These are phyloP conservation scores for Penicillium sp. DNA, from an alignment of 2,329 filamentous ascomycete species.

Conservation along the genomic window DNA sequence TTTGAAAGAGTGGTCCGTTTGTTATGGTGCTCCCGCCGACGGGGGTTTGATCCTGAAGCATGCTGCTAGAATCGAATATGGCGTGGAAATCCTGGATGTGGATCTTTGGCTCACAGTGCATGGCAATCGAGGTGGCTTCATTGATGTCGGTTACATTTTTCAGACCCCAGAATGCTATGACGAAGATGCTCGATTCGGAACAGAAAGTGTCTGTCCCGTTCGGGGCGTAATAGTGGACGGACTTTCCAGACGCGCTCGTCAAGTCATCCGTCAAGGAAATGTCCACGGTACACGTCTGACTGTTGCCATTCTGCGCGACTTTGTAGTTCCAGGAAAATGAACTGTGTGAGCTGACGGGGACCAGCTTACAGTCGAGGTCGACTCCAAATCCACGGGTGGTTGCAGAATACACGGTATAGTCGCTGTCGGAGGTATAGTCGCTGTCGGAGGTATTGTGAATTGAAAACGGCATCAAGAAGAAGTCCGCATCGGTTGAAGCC, in stretches of 20 bases:
- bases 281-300: slow-evolving; percentile 1
- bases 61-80: slow-evolving; percentile 16
- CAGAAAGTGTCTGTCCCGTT: background rate
- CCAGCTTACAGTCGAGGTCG: slow-evolving; percentile 12
- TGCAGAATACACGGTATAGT: slow-evolving; percentile 10
- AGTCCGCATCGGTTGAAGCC: slow-evolving; percentile 3
- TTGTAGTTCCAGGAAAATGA: background rate
- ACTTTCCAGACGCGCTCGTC: background rate
- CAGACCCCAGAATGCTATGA: background rate
- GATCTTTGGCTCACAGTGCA: slow-evolving; percentile 17
- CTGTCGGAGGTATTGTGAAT: slow-evolving; percentile 9
- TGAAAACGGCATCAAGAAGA: slow-evolving; percentile 11
- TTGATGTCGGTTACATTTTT: background rate
- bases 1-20: slow-evolving; percentile 19
- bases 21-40: slow-evolving; percentile 10
- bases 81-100: slow-evolving; percentile 16
- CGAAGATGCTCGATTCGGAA: slow-evolving; percentile 2
- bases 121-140: background rate
- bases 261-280: background rate
- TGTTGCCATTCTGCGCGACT: background rate
- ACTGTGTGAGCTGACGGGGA: background rate
- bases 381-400: slow-evolving; percentile 12
- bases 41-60: slow-evolving; percentile 10
- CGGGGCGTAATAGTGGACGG: background rate
- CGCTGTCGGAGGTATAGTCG: too few species aligned